Conservation (phyloP, 805 yeast genomes). For the Saccharomycopsis sp. region DNA sequence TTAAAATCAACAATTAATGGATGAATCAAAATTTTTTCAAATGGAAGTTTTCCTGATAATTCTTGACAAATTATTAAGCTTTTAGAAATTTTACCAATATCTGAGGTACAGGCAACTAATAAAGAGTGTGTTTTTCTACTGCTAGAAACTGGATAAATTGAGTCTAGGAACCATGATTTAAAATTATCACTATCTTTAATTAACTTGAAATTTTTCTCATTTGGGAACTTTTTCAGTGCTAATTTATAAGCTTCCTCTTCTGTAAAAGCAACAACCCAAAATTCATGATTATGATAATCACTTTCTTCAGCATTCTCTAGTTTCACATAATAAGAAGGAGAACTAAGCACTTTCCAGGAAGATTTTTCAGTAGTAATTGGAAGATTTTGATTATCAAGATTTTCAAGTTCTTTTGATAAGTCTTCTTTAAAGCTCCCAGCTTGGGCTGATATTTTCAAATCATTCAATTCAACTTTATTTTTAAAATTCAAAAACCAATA, state of each 20-base stretch:
- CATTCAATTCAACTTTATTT: neutral
- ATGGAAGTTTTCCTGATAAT: constrained; percentile 77
- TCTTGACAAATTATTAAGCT: constrained; percentile 86
- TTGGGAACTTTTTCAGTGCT: constrained; percentile 66
- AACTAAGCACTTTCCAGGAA: constrained; percentile 21
- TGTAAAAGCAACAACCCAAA: constrained; percentile 86
- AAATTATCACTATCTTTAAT: constrained; percentile 95
- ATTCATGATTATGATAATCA: constrained; percentile 42
- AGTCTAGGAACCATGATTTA: constrained; percentile 91
- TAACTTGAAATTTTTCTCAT: constrained; percentile 47
- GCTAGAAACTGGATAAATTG: constrained; percentile 93
- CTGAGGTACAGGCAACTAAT: constrained; percentile 88
- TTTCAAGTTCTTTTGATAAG: neutral
- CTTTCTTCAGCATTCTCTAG: constrained; percentile 47
- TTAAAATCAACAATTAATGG: constrained; percentile 97
- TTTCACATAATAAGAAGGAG: constrained; percentile 80
- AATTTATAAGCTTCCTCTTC: constrained; percentile 74
- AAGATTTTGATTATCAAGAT: no score
- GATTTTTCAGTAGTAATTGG: constrained; percentile 10
- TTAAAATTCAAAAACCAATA: constrained; percentile 83
- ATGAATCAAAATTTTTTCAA: constrained; percentile 96
- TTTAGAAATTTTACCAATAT: constrained; percentile 87
- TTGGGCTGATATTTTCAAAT: constrained; percentile 1
- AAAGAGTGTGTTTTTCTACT: constrained; percentile 87
- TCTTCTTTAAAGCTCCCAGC: neutral